Base-by-base conservation (phyloP, 352 stramenopile genomes). In the Phytophthora fragariaefolia region DNA sequence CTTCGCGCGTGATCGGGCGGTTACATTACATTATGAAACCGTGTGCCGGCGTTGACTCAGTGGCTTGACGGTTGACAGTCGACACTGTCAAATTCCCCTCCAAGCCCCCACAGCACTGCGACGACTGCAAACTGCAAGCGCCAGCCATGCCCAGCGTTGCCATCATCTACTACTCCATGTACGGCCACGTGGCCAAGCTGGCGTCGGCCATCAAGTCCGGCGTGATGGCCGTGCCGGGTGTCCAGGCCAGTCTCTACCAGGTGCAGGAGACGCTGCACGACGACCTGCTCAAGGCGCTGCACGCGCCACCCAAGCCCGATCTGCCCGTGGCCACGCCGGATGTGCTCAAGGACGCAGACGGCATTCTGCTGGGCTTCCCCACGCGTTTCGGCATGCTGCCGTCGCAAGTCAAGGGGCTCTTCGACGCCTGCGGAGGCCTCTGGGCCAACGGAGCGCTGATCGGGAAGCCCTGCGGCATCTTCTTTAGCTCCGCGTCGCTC, bases 161-260 rank as follows among this genome's bases (percentile, higher is more conserved):
- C 6, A 87, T 94, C 57, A 63, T 94, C 40, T 90, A 89, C 71
- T 94, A 93, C 73, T 90, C 76, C 70, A 86, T 92, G 59, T 96
- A 96, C 74, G 88, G 88, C 23, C 90, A 97, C 52, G 76, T 97
- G 48, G 66, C 63, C 52, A 83, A 79, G 55, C 58, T 97, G 73
- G 86, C 87, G 18, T 73, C 79, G 13, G 63, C 74, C 40, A 79
- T 96, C 57, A 87, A 88, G 51, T 71, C 78, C 6, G 89, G 87
- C 27, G 70, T 93, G 24, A 75, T 84, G 40, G 64, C 71, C 18
- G 77, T 81, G 5, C 72, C 71, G 7, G 88, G 88, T 30, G 80
- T 88, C 10, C 64, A 76, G 13, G 84, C 82, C 24, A 56, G 61
- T 24, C 73, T 95, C 30, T 86, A 82, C 50, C 85, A 93, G 59